Conservation (phyloP, 2,329 filamentous ascomycete genomes). For the Mycosphaerella sp. region DNA sequence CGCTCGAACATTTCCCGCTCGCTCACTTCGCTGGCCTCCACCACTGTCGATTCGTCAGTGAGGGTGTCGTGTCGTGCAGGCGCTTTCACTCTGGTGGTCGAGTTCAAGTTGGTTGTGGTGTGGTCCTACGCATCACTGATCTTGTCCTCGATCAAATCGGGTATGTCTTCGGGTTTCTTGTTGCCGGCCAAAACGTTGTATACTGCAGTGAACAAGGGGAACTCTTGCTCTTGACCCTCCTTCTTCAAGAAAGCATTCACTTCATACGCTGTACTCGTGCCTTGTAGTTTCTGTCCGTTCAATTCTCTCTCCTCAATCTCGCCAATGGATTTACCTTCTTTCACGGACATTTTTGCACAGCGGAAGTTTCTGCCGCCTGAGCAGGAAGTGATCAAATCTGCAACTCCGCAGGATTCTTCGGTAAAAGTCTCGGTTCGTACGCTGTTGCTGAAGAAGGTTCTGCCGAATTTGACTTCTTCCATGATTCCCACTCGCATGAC, state of each 20-base stretch:
- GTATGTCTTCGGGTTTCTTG: constrained; percentile 73
- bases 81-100: background rate
- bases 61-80: background rate
- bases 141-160: constrained; percentile 48
- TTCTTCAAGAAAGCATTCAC: constrained; percentile 83
- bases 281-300: constrained; percentile 95
- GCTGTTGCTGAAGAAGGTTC: constrained; percentile 81
- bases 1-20: constrained; percentile 6
- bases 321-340: constrained; percentile 70
- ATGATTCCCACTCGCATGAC: constrained; percentile 93
- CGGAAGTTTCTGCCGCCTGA: constrained; percentile 88
- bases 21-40: constrained; percentile 1
- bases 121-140: constrained; percentile 10
- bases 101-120: background rate
- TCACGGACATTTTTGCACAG: constrained; percentile 81
- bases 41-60: background rate
- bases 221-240: constrained; percentile 70
- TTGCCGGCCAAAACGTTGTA: constrained; percentile 71
- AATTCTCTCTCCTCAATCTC: constrained; percentile 85
- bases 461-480: constrained; percentile 95
- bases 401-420: constrained; percentile 92
- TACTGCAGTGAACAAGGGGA: constrained; percentile 88
- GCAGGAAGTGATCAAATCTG: constrained; percentile 91
- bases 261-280: constrained; percentile 83
- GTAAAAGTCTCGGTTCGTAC: constrained; percentile 83